Percentiles rank a stretch among this genome's conserved stretches.
Conservation (phyloP, 768 basidiomycete species). For the Amanita exitialis region DNA sequence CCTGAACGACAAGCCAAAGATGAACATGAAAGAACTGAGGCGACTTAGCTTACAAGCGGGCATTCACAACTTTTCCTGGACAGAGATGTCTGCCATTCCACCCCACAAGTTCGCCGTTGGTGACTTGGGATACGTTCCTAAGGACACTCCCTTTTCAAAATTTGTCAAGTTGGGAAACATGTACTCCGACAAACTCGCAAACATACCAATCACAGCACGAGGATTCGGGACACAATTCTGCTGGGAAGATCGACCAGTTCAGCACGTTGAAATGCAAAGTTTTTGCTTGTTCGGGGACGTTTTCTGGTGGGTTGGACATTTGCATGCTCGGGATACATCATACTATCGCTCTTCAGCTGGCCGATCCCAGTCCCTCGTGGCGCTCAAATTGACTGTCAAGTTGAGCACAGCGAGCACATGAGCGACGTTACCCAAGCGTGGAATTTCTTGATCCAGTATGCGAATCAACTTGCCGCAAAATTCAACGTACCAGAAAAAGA, state of each 20-base stretch:
- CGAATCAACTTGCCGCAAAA: slow-evolving; percentile 18
- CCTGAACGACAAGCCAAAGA: slow-evolving; percentile 6
- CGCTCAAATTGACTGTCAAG: slow-evolving; percentile 25
- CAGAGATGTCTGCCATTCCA: slow-evolving; percentile 25
- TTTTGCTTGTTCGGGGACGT: slow-evolving; percentile 22
- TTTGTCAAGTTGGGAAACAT: slow-evolving; percentile 32
- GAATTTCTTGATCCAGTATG: slow-evolving; percentile 24
- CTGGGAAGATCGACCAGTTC: slow-evolving; percentile 24
- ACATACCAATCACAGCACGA: slow-evolving; percentile 13
- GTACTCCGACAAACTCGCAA: slow-evolving; percentile 17
- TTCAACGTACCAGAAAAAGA: slow-evolving; percentile 29
- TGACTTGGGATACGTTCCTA: slow-evolving; percentile 34
- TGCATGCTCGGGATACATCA: too few relatives aligned
- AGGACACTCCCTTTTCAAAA: slow-evolving; percentile 22
- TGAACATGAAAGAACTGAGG: slow-evolving; percentile 27
- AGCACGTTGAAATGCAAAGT: slow-evolving; percentile 20
- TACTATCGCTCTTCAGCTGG: slow-evolving; percentile 23
- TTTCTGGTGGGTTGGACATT: slow-evolving; percentile 18
- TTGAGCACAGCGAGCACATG: slow-evolving; percentile 21
- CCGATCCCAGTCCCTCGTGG: slow-evolving; percentile 28
- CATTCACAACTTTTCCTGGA: slow-evolving; percentile 29
- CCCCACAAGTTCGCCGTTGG: slow-evolving; percentile 30
- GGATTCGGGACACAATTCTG: slow-evolving; percentile 24
- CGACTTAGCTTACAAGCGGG: slow-evolving; percentile 23
- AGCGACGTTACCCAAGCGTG: slow-evolving; percentile 24